Percentiles rank a stretch among this genome's conserved stretches.
Evolutionary conservation across 805 yeast species (phyloP).

Genomic region (Saturnispora galanensis): DNA sequence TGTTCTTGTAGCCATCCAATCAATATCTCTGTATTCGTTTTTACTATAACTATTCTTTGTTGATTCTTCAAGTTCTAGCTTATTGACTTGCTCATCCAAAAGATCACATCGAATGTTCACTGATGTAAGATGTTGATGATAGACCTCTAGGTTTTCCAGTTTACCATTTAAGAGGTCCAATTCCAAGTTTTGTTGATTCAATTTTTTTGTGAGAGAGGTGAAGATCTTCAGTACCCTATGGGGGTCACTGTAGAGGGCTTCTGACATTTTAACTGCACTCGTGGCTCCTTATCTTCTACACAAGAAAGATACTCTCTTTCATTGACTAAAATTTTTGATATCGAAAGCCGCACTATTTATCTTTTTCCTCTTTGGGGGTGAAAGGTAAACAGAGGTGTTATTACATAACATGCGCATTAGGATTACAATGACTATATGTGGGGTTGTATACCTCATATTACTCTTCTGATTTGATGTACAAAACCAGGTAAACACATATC

Average conservation of each 20-base stretch:
- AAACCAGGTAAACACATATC: no score
- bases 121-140: conserved; percentile 24
- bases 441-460: no score
- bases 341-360: neutral
- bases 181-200: conserved; percentile 1
- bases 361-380: neutral
- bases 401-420: no score
- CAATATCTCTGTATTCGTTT: conserved; percentile 22
- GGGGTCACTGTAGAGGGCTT: neutral
- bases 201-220: neutral
- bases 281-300: no score
- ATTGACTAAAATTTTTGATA: no score
- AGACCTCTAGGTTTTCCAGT: conserved; percentile 21
- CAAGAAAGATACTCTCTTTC: no score
- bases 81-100: conserved; percentile 26
- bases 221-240: neutral
- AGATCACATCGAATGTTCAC: conserved; percentile 26
- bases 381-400: neutral
- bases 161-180: conserved; percentile 18
- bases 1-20: conserved; percentile 37
- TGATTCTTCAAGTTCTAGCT: conserved; percentile 18
- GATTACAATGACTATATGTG: no score
- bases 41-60: conserved; percentile 16
- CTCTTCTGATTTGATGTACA: no score
- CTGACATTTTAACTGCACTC: no score